Evolutionary conservation across 352 stramenopile genomes (phyloP).

Genomic region (Globisporangium echinulatum): DNA sequence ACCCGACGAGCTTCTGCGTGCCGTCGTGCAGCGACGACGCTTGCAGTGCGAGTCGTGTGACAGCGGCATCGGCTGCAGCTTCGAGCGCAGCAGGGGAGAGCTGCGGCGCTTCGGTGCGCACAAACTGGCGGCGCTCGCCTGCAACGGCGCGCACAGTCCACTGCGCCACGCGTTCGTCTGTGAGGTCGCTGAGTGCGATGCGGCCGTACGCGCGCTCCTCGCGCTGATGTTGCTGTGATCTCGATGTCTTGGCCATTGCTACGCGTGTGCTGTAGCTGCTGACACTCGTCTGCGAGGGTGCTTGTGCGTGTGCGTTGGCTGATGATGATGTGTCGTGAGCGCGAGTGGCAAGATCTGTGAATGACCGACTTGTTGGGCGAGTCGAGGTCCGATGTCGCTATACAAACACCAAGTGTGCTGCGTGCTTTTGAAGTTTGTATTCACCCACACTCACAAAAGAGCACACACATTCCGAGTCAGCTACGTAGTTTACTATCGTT

Average conservation of each 20-base stretch:
- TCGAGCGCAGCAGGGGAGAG: not conserved
- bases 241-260: slow-evolving; percentile 10
- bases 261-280: not conserved
- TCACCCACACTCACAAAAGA: no score
- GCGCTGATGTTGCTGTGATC: slow-evolving; percentile 1
- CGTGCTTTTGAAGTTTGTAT: no score
- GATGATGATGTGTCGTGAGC: no score
- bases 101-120: slow-evolving; percentile 8
- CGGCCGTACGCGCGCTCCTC: slow-evolving; percentile 47
- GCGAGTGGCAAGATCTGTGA: no score
- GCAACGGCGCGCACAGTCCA: slow-evolving; percentile 63
- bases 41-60: slow-evolving; percentile 25
- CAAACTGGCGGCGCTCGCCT: slow-evolving; percentile 42
- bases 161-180: slow-evolving; percentile 25
- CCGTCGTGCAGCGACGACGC: slow-evolving; percentile 26
- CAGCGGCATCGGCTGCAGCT: slow-evolving; percentile 11
- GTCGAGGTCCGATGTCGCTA: no score
- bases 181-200: slow-evolving; percentile 60
- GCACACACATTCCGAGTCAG: no score
- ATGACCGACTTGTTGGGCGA: no score
- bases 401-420: no score
- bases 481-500: no score
- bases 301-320: no score
- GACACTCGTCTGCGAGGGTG: no score
- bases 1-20: slow-evolving; percentile 30